Percentiles rank a stretch among this genome's conserved stretches.
Conservation (phyloP, 2,329 filamentous ascomycete genomes). For the Colletotrichum tofieldiae region DNA sequence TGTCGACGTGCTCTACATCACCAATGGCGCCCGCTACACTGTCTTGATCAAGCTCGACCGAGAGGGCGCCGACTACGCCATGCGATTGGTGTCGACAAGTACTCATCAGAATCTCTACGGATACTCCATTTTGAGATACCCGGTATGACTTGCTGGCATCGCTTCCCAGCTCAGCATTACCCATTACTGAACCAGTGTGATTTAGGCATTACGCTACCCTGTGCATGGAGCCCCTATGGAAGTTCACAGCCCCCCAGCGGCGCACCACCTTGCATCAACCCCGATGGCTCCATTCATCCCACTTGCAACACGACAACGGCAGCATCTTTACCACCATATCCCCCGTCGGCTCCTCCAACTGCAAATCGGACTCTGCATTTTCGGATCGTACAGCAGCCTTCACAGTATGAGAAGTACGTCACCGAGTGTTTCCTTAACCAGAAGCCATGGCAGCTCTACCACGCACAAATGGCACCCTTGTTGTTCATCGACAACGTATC, state of each 20-base stretch:
- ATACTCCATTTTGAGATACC: constrained; percentile 60
- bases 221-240: constrained; percentile 24
- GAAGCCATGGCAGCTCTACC: constrained; percentile 26
- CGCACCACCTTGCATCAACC: neutral
- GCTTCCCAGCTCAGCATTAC: no score
- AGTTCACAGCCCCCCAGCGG: constrained; percentile 9
- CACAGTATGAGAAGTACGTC: constrained; percentile 16
- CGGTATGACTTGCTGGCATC: neutral
- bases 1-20: constrained; percentile 49
- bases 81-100: constrained; percentile 66
- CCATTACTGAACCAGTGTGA: neutral
- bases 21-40: constrained; percentile 68
- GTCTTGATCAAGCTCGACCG: constrained; percentile 61
- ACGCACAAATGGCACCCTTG: constrained; percentile 49
- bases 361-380: constrained; percentile 19
- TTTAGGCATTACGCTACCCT: constrained; percentile 23
- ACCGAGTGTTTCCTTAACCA: constrained; percentile 31
- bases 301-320: constrained; percentile 8
- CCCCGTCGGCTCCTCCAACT: neutral
- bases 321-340: neutral
- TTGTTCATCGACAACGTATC: constrained; percentile 64
- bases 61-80: constrained; percentile 65
- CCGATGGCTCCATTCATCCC: constrained; percentile 6
- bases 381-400: constrained; percentile 15
- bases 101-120: constrained; percentile 69